Evolutionary conservation across 2,329 filamentous ascomycete species (phyloP), one percentile per base, ranked within the genome.

Genomic region (Pseudogymnoascus sp.): DNA sequence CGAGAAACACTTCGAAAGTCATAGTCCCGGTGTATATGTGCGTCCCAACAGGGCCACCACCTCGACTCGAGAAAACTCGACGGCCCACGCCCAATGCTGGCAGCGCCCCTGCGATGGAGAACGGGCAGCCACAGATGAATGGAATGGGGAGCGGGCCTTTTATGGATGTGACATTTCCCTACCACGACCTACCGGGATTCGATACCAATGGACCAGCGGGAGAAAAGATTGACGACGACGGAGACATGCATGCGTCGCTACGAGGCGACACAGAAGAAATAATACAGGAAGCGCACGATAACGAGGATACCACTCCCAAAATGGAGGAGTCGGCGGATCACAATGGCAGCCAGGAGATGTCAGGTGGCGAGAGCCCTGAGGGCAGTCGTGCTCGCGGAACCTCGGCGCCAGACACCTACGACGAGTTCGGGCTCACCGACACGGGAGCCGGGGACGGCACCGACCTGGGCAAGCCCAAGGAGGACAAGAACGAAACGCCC

Each of bases 401-500:
- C 23, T 59, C 62, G 8, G 25, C 71, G 14, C 67, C 71, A 49
- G 65, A 69, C 28, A 63, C 62, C 61, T 71, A 68, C 59, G 84
- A 87, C 69, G 84, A 87, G 60, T 86, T 87, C 66, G 83, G 81
- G 8, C 72, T 85, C 36, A 75, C 77, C 16, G 75, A 75, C 36
- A 75, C 75, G 52, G 75, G 74, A 16, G 76, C 77, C 28, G 76
- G 75, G 35, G 83, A 85, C 67, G 79, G 80, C 12, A 80, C 78
- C n/a, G 83, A 85, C 60, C 69, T 82, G 22, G 80, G 79, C 19
- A 76, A 75, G 59, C 82, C 82, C 68, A 69, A 74, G 35, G 81
- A 84, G 64, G 86, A 84, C 66, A 74, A 79, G 5, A 84, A 84
- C 60, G 78, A 81, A 7, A 78, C 82, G 7, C 86, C 88, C 12